Base-by-base conservation (phyloP, 2,329 filamentous ascomycete genomes). In the Aspergillus quadricinctus region DNA sequence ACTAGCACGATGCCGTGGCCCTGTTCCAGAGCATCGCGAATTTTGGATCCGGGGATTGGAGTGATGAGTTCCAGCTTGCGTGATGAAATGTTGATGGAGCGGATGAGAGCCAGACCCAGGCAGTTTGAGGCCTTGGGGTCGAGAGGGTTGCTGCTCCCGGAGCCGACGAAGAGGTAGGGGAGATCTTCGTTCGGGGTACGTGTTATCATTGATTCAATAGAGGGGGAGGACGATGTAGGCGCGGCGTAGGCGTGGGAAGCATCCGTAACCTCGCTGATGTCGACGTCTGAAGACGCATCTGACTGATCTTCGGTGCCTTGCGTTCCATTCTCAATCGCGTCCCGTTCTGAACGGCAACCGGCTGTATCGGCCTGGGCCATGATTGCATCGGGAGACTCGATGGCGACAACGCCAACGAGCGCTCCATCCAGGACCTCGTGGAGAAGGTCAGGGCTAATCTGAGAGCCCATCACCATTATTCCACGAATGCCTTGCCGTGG, bases 351-450 rank as follows among this genome's bases (percentile, higher is more conserved):
- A 25, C 29, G 55, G 35, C 10, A 52, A 48, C 37, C 37, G 21
- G 56, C 37, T 17, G 19, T 27, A 3, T 57, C 54, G 10, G 29
- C 37, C 3, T 55, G 45, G 41, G 64, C 62, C 11, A 64, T 53
- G 3, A 77, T 65, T 8, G 71, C 70, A 43, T 59, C 64, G 0
- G 71, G 62, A 4, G 75, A 74, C 55, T 82, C 77, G 3, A 81
- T 68, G 1, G 77, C 74, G 1, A 83, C 75, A 29, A 87, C 72
- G 4, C 80, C 81, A 10, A 86, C 77, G 8, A 84, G 64, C 3
- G 78, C 72, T 43, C 82, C 83, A 46, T 83, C 78, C 21, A 86
- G 70, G 3, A 80, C 74, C 57, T 81, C 78, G 10, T 71, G 62
- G 2, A 86, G 70, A 43, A 80, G 75, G 17, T 76, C 72, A 3